Base-by-base conservation (phyloP, 371 early-diverging fungal species). In the Zancudomyces culisetae region DNA sequence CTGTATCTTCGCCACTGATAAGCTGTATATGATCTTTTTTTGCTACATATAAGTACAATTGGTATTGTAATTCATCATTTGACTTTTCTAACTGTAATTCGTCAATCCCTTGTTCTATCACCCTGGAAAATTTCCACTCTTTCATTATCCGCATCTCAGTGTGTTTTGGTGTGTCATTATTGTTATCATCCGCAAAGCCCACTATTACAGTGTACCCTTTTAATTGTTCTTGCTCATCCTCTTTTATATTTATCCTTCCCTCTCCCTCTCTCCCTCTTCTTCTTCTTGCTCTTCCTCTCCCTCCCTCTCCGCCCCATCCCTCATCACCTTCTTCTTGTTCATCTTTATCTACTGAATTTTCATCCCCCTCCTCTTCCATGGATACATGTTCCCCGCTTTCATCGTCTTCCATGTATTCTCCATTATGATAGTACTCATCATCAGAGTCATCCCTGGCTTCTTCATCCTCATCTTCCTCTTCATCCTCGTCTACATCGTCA, bases 401-500 rank as follows among this genome's bases (percentile, higher is more conserved):
- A 6, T 15, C 26, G 1, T n/a, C 53, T 3, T 62, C 60, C 3
- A 26, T 27, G 23, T 51, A 52, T n/a, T 53, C 21, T 41, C 29
- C 51, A 13, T 60, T 47, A 1, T 39, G 52, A 27, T 55, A 42
- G 13, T 35, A n/a, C 21, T 56, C 56, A 10, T 24, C 15, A 29
- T 43, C 53, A 27, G 49, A 43, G n/a, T n/a, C n/a, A n/a, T n/a
- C n/a, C n/a, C n/a, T n/a, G n/a, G n/a, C 21, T 41, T 45, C 51
- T 8, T 59, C 48, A 2, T 39, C 55, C 27, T 55, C 39, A 13
- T 35, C 10, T 20, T 56, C 56, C 10, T 27, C 19, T 28, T 47
- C 54, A 23, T 46, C n/a, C 10, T 56, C 53, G 26, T 63, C 59
- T 18, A 55, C 55, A 12, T 57, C 43, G 15, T 63, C 60, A 27